phyloP scores from a whole-genome alignment of 2,329 filamentous ascomycete species.

The Aspergillus spinulosporus region DNA sequence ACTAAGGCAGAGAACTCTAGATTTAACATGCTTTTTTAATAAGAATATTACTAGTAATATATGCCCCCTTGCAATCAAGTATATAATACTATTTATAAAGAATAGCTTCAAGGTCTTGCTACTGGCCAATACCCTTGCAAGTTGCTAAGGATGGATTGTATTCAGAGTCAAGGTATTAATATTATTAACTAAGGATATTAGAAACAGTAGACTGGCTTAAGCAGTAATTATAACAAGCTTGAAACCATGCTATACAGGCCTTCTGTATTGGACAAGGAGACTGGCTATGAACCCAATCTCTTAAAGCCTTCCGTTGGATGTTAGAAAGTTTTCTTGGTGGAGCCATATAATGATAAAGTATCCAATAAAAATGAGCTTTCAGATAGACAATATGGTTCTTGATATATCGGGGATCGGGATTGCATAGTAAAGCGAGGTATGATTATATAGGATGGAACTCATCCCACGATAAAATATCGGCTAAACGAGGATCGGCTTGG shows the following conservation, averaged over 20 bases:
- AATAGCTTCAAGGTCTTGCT: no score
- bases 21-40: not conserved
- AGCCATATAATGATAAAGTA: no score
- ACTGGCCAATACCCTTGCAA: no score
- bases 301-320: not conserved
- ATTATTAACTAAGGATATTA: no score
- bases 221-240: no score
- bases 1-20: not conserved
- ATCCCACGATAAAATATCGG: not conserved
- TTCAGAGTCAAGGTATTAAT: no score
- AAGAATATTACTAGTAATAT: not conserved
- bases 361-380: not conserved
- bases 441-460: not conserved
- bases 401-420: not conserved
- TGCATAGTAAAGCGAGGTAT: not conserved
- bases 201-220: no score
- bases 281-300: not conserved
- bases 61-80: not conserved
- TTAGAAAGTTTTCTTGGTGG: no score
- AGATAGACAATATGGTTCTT: no score
- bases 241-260: no score
- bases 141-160: no score
- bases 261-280: not conserved
- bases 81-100: not conserved
- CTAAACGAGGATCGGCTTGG: not conserved